Evolutionary conservation across 495 filamentous ascomycete genomes (phyloP).

Genomic region (Aspergillus conjunctus): DNA sequence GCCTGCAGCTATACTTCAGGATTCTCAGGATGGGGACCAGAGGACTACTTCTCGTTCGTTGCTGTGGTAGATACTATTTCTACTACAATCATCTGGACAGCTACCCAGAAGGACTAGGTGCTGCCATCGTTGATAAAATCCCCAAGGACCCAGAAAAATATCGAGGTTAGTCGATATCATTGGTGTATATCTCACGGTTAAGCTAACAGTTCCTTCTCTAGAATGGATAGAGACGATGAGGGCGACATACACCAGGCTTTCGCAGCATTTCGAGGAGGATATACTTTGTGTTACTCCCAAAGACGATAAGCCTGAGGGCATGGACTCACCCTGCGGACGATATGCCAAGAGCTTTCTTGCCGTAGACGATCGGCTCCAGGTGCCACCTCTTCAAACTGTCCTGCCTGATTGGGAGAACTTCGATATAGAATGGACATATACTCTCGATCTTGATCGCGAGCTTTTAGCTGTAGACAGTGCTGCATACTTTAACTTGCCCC

Average conservation of each 20-base stretch:
- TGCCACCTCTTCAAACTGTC: slow-evolving; percentile 14
- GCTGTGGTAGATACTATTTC: slow-evolving; percentile 32
- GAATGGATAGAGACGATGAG: slow-evolving; percentile 24
- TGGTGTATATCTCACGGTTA: not conserved
- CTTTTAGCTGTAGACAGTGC: slow-evolving; percentile 20
- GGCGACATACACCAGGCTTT: slow-evolving; percentile 14
- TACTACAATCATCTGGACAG: slow-evolving; percentile 37
- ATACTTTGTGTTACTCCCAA: slow-evolving; percentile 16
- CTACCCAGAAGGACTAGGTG: slow-evolving; percentile 32
- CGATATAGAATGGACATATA: slow-evolving; percentile 24
- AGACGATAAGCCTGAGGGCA: slow-evolving; percentile 9
- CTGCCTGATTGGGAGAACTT: not conserved
- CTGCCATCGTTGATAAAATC: slow-evolving; percentile 28
- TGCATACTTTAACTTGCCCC: slow-evolving; percentile 14
- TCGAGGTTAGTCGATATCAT: slow-evolving; percentile 13
- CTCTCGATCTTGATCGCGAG: slow-evolving; percentile 28
- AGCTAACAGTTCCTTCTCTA: not conserved
- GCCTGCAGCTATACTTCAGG: not conserved
- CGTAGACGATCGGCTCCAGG: slow-evolving; percentile 24
- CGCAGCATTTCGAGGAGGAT: slow-evolving; percentile 15
- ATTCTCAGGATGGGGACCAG: slow-evolving; percentile 27
- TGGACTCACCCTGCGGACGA: slow-evolving; percentile 6
- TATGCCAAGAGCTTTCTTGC: slow-evolving; percentile 22
- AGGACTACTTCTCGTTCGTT: slow-evolving; percentile 31
- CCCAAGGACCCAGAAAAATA: slow-evolving; percentile 29